Percentiles rank a stretch among this genome's conserved stretches.
phyloP scores from a whole-genome alignment of 345 rosid species.

The Psidium friedrichsthalianum region DNA sequence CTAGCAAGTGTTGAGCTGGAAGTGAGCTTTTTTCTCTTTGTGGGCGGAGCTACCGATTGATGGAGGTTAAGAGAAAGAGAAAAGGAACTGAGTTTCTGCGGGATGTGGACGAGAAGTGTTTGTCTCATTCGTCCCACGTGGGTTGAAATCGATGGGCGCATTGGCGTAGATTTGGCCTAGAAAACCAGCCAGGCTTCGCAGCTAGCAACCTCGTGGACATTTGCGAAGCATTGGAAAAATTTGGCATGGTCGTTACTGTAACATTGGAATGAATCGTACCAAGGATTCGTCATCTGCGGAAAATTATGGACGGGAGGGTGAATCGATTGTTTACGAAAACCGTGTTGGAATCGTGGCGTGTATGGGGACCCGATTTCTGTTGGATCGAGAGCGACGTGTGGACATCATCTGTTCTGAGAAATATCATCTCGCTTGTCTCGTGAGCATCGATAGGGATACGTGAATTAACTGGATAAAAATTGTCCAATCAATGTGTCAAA shows the following conservation, averaged over 20 bases:
- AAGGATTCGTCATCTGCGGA: not conserved
- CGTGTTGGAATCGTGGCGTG: not conserved
- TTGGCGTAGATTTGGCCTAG: not conserved
- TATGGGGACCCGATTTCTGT: too few species aligned
- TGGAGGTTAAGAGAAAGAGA: not conserved
- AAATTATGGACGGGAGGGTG: not conserved
- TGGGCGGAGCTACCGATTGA: not conserved
- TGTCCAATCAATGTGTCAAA: not conserved
- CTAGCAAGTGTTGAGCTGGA: not conserved
- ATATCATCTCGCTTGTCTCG: not conserved
- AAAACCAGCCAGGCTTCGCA: not conserved
- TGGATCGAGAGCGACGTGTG: not conserved
- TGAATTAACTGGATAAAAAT: not conserved
- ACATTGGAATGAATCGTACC: not conserved
- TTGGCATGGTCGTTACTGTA: not conserved
- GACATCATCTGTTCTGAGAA: not conserved
- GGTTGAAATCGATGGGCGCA: not conserved
- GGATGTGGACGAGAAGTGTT: not conserved
- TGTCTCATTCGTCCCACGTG: not conserved
- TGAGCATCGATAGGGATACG: not conserved
- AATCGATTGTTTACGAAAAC: not conserved
- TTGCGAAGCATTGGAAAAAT: not conserved
- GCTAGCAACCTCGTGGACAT: not conserved
- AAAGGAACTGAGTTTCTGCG: not conserved
- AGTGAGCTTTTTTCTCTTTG: not conserved